phyloP scores from a whole-genome alignment of 2,329 filamentous ascomycete genomes.

The Endocalyx cinctus region DNA sequence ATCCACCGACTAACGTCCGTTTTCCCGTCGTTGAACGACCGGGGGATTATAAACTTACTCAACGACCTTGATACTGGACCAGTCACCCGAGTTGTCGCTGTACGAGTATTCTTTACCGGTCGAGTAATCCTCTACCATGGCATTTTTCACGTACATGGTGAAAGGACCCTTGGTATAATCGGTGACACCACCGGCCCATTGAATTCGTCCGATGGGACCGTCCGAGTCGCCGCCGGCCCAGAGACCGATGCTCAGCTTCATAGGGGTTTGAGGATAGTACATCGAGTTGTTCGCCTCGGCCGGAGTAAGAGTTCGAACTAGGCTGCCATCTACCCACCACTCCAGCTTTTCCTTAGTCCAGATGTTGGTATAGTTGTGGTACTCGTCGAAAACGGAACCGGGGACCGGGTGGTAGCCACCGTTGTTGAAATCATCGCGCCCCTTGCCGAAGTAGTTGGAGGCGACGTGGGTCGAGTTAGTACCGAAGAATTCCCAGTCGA shows the following conservation, averaged over 20 bases:
- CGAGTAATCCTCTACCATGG: slow-evolving; percentile 52
- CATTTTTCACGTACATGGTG: slow-evolving; percentile 68
- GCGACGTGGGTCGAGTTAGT: slow-evolving; percentile 58
- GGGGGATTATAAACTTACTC: slow-evolving; percentile 39
- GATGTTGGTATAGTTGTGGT: slow-evolving; percentile 71
- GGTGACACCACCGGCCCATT: slow-evolving; percentile 67
- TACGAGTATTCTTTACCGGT: slow-evolving; percentile 63
- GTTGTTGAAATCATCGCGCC: slow-evolving; percentile 57
- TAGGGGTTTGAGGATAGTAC: slow-evolving; percentile 72
- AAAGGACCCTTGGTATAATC: slow-evolving; percentile 64
- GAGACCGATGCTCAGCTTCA: slow-evolving; percentile 64
- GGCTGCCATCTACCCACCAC: slow-evolving; percentile 65
- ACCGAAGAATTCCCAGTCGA: slow-evolving; percentile 82
- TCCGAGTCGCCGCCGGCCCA: slow-evolving; percentile 59
- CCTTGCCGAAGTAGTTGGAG: slow-evolving; percentile 79
- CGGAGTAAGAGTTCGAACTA: slow-evolving; percentile 60
- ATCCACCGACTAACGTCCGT: too few relatives aligned
- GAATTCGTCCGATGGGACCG: slow-evolving; percentile 51
- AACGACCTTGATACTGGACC: slow-evolving; percentile 57
- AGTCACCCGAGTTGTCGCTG: slow-evolving; percentile 55
- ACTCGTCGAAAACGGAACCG: slow-evolving; percentile 52
- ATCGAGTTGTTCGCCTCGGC: slow-evolving; percentile 56
- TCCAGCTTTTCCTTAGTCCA: slow-evolving; percentile 65
- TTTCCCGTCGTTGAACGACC: background rate
- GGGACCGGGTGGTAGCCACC: slow-evolving; percentile 54